Conservation (phyloP, 371 early-diverging fungal species). For the Phascolomyces articulosus region DNA sequence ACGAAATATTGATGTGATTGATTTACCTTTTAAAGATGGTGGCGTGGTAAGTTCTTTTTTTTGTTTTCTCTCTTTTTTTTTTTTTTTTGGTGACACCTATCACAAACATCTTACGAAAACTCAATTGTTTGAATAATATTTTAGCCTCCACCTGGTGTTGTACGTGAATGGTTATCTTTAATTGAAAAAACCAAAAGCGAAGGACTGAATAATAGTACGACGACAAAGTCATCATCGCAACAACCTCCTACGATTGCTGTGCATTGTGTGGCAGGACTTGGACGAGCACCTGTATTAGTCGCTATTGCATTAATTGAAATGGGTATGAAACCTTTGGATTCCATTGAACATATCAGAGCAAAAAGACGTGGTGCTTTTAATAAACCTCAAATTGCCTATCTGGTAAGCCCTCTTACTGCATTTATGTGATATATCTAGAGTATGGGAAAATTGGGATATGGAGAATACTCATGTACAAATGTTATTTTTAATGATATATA, state of each 20-base stretch:
- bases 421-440: too few species aligned
- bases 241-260: slow-evolving; percentile 73
- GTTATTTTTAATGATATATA: too few species aligned
- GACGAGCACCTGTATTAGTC: slow-evolving; percentile 72
- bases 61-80: too few species aligned
- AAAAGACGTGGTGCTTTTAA: slow-evolving; percentile 85
- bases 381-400: slow-evolving; percentile 75
- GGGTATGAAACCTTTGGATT: slow-evolving; percentile 80
- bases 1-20: slow-evolving; percentile 29
- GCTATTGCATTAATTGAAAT: slow-evolving; percentile 85
- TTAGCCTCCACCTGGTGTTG: slow-evolving; percentile 69
- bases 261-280: slow-evolving; percentile 87
- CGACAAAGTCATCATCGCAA: too few species aligned
- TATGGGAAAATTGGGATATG: too few species aligned
- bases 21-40: slow-evolving; percentile 56
- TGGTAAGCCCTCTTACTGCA: slow-evolving; percentile 21
- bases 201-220: slow-evolving; percentile 18
- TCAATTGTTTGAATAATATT: too few species aligned
- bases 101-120: too few species aligned
- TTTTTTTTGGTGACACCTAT: too few species aligned
- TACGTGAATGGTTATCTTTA: slow-evolving; percentile 75
- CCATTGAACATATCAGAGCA: slow-evolving; percentile 74
- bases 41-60: slow-evolving; percentile 52
- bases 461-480: too few species aligned
- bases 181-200: slow-evolving; percentile 50